These are phyloP conservation scores for Sporormia fimetaria DNA, from an alignment of 495 filamentous ascomycete genomes.

Conservation along the genomic window DNA sequence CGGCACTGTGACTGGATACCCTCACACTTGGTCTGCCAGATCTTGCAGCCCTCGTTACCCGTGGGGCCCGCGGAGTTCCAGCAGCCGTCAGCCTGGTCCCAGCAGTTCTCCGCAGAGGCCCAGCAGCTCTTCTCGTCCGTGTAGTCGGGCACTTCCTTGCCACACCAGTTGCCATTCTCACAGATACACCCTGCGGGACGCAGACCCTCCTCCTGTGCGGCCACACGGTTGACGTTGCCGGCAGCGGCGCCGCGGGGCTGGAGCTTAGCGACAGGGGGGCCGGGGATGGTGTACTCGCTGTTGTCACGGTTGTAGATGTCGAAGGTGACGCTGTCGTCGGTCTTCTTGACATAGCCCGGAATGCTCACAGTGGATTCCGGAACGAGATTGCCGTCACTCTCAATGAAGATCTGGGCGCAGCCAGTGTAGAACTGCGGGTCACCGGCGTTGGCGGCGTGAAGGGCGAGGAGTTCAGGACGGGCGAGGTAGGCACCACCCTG, in stretches of 20 bases:
- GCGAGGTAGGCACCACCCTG: slow-evolving; percentile 55
- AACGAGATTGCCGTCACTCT: slow-evolving; percentile 35
- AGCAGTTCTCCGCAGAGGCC: slow-evolving; percentile 43
- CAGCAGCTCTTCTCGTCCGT: slow-evolving; percentile 47
- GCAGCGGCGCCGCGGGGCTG: slow-evolving; percentile 4
- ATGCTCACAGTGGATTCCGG: slow-evolving; percentile 46
- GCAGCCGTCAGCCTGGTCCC: slow-evolving; percentile 44
- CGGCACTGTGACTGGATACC: slow-evolving; percentile 39
- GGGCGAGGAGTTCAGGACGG: slow-evolving; percentile 54
- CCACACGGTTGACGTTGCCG: slow-evolving; percentile 13
- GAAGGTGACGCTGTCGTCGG: slow-evolving; percentile 45
- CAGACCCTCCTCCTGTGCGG: slow-evolving; percentile 33
- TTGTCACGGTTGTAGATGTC: slow-evolving; percentile 44
- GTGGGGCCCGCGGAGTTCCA: slow-evolving; percentile 46
- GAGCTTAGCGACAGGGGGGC: slow-evolving; percentile 37
- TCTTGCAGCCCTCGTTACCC: slow-evolving; percentile 44
- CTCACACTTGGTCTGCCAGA: slow-evolving; percentile 51
- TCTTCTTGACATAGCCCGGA: slow-evolving; percentile 47
- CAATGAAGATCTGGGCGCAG: slow-evolving; percentile 59
- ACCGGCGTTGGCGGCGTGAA: slow-evolving; percentile 48
- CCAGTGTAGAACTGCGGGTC: slow-evolving; percentile 58
- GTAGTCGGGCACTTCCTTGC: slow-evolving; percentile 45
- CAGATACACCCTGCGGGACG: slow-evolving; percentile 45
- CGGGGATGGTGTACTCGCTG: slow-evolving; percentile 46
- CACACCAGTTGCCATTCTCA: slow-evolving; percentile 64